Conservation (phyloP, 331 rosid species). For the Quercus phellos region DNA sequence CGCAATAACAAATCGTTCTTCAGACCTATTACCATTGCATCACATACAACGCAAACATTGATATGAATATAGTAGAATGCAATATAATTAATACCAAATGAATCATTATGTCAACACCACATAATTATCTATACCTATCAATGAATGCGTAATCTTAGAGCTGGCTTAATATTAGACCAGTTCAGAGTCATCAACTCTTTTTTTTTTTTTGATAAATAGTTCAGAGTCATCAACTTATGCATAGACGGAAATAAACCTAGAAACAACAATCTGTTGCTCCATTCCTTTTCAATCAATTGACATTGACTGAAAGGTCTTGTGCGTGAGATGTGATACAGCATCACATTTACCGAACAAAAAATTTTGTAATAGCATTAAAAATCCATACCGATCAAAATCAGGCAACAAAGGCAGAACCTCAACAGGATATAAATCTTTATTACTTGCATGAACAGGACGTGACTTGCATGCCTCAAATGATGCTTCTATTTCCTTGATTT, state of each 20-base stretch:
- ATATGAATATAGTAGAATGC: background rate
- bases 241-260: background rate
- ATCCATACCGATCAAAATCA: constrained; percentile 70
- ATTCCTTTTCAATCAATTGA: background rate
- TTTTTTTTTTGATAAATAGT: no score
- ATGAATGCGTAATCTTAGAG: background rate
- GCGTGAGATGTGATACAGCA: background rate
- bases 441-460: constrained; percentile 82
- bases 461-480: constrained; percentile 95
- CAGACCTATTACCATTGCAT: constrained; percentile 47
- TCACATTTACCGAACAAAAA: background rate
- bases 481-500: constrained; percentile 94
- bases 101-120: background rate
- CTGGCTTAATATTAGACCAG: no score
- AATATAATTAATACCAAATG: background rate
- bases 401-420: constrained; percentile 94
- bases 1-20: constrained; percentile 67
- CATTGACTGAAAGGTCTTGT: background rate
- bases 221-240: no score
- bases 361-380: background rate
- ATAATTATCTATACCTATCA: background rate
- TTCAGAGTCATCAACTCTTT: no score
- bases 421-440: constrained; percentile 80
- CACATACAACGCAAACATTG: constrained; percentile 7
- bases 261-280: background rate